Base-by-base conservation (phyloP, 2,329 filamentous ascomycete species). In the Talaromyces pinophilus region DNA sequence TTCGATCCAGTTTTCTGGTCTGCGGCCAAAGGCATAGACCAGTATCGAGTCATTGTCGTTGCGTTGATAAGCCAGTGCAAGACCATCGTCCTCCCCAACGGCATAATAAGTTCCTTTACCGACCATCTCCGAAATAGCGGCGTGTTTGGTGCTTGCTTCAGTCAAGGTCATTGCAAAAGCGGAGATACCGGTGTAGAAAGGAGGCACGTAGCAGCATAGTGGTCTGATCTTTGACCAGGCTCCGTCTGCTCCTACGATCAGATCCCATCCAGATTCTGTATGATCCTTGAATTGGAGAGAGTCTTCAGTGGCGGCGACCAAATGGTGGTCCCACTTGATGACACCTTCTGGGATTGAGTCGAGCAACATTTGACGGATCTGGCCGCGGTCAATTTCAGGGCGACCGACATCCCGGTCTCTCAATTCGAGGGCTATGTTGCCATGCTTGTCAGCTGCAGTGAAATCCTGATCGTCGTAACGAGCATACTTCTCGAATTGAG, bases 241-340 rank as follows among this genome's bases (percentile, higher is more conserved):
- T 5, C 74, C 73, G 42, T 75, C 74, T 1, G 74, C 72, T 1
- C 74, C 74, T 13, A 76, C 71, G 2, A 74, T 65, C 22, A 74
- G 64, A 46, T 74, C 70, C 40, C 72, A 73, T 2, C 69, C 69
- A n/a, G 52, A 46, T 46, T 72, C 67, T 2, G 46, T 66, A 17
- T 60, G 61, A n/a, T 52, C 42, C 11, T 52, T 54, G 38, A 68
- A 68, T 13, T 59, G 33, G 8, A 67, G 59, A 22, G 64, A 66
- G 13, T 68, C 66, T 10, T 72, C 69, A 22, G 59, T 64, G 19
- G 70, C 71, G 7, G 65, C 52, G 2, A 55, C 60, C n/a, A 76
- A 38, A n/a, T 70, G 70, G 48, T 71, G 69, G 35, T 67, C 68
- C 71, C 72, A 75, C 62, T 68, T 67, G 30, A 75, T 70, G 7